Base-by-base conservation (phyloP, 2,329 filamentous ascomycete species). In the Verticillium dahliae region DNA sequence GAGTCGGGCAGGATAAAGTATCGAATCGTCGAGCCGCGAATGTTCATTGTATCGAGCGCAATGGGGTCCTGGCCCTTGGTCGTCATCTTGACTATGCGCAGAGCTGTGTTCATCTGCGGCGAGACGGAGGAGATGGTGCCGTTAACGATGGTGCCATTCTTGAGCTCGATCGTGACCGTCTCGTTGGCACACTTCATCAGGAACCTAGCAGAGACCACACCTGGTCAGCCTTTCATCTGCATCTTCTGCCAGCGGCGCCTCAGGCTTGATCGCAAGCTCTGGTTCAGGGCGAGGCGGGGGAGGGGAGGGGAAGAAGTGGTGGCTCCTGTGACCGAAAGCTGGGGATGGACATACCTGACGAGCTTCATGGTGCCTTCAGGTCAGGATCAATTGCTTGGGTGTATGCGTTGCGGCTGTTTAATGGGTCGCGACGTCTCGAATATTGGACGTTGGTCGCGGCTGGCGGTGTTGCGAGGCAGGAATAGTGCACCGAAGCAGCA, bases 131-230 rank as follows among this genome's bases (percentile, higher is more conserved):
- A 92, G 75, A 99, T 97, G 68, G 95, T 98, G 79, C 95, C 95
- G 76, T 97, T 91, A 69, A 98, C 86, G 72, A 98, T 96, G 69
- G 95, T 96, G 77, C 94, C 95, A 85, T 98, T 98, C 79, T 99
- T 99, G 69, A 99, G 84, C 79, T 99, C 95, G 76, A 99, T 91
- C 55, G 94, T 98, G 71, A 98, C 95, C 71, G 95, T 97, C 82
- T 99, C 95, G 78, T 97, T 98, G 78, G 91, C 88, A 78, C 94
- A 98, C 84, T 99, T 99, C 94, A 98, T 98, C 70, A 99, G 83
- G 78, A 99, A 99, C 76, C 95, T 98, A 76, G 65, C 37, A 10
- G 62, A 45, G 37, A 7, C 13, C 14, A 15, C 39, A 15, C 55
- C 65, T 62, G 65, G 65, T 59, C 50, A 41, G 35, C 27, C 27